phyloP scores from a whole-genome alignment of 345 rosid genomes.

The Melaleuca quinquenervia region DNA sequence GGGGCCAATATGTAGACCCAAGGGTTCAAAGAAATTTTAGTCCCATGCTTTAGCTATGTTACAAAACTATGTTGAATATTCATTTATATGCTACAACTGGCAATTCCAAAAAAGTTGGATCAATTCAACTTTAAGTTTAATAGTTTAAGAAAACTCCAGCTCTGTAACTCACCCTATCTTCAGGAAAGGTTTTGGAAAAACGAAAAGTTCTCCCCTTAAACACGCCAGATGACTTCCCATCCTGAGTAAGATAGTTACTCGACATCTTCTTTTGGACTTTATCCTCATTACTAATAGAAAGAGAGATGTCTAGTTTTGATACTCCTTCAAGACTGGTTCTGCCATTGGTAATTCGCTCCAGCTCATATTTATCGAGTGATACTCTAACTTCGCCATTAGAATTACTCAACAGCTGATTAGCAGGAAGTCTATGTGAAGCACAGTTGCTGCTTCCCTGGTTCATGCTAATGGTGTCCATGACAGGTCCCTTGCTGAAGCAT shows the following conservation, averaged over 20 bases:
- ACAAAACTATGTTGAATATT: neutral
- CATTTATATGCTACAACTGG: neutral
- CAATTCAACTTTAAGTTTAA: neutral
- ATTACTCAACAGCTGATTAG: slow-evolving; percentile 17
- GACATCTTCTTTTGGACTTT: slow-evolving; percentile 23
- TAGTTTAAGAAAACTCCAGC: neutral
- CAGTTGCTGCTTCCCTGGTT: slow-evolving; percentile 24
- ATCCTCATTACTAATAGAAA: slow-evolving; percentile 17
- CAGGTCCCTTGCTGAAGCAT: slow-evolving; percentile 34
- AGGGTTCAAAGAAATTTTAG: neutral
- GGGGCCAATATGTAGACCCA: neutral
- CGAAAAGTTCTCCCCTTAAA: slow-evolving; percentile 68
- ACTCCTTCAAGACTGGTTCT: slow-evolving; percentile 12
- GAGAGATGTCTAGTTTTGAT: slow-evolving; percentile 6
- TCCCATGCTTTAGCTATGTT: neutral
- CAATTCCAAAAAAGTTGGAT: neutral
- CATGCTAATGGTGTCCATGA: slow-evolving; percentile 12
- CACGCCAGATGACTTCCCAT: slow-evolving; percentile 25
- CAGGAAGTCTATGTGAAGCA: slow-evolving; percentile 7
- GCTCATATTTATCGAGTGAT: slow-evolving; percentile 24
- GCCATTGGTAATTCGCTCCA: slow-evolving; percentile 15
- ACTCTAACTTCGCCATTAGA: slow-evolving; percentile 16
- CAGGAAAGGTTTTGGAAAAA: slow-evolving; percentile 72
- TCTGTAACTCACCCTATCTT: slow-evolving; percentile 61
- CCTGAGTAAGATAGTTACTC: slow-evolving; percentile 19